phyloP scores from a whole-genome alignment of 1,139 yeast genomes.

The Wickerhamiella infanticola region DNA sequence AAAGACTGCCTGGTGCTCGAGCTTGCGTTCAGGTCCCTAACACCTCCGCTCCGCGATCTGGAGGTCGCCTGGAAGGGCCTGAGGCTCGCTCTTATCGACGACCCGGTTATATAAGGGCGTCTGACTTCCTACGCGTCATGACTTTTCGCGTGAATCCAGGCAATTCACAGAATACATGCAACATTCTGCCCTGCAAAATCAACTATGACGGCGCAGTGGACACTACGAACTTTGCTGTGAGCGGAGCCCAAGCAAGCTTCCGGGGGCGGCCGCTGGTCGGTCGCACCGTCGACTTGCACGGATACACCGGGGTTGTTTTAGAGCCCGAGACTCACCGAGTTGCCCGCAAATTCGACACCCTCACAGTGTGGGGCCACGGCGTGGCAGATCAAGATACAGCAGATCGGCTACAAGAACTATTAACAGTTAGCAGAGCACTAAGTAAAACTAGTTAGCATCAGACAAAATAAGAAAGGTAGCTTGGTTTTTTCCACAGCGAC shows the following conservation, averaged over 20 bases:
- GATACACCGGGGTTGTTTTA: slow-evolving; percentile 8
- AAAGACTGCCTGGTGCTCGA: slow-evolving; percentile 22
- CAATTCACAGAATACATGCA: slow-evolving; percentile 6
- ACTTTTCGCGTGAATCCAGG: background rate
- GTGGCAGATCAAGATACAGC: background rate
- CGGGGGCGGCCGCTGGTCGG: slow-evolving; percentile 14
- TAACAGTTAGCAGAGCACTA: slow-evolving; percentile 24
- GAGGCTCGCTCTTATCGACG: background rate
- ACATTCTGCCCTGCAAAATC: slow-evolving; percentile 13
- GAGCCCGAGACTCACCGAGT: background rate
- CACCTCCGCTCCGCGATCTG: slow-evolving; percentile 25
- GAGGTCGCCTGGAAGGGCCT: slow-evolving; percentile 8
- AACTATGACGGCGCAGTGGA: slow-evolving; percentile 9
- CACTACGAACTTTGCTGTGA: slow-evolving; percentile 5
- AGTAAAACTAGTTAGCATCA: slow-evolving; percentile 21
- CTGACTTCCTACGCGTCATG: background rate
- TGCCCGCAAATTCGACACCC: slow-evolving; percentile 5
- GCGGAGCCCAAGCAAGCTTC: slow-evolving; percentile 2
- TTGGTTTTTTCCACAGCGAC: slow-evolving; percentile 89
- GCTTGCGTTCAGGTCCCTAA: slow-evolving; percentile 36
- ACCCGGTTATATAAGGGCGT: background rate
- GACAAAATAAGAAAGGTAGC: slow-evolving; percentile 50
- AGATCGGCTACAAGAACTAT: slow-evolving; percentile 8
- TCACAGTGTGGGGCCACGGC: slow-evolving; percentile 15
- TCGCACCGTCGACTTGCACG: slow-evolving; percentile 8